These are phyloP conservation scores for Tolypocladium inflatum DNA, from an alignment of 2,329 filamentous ascomycete genomes.

Conservation along the genomic window DNA sequence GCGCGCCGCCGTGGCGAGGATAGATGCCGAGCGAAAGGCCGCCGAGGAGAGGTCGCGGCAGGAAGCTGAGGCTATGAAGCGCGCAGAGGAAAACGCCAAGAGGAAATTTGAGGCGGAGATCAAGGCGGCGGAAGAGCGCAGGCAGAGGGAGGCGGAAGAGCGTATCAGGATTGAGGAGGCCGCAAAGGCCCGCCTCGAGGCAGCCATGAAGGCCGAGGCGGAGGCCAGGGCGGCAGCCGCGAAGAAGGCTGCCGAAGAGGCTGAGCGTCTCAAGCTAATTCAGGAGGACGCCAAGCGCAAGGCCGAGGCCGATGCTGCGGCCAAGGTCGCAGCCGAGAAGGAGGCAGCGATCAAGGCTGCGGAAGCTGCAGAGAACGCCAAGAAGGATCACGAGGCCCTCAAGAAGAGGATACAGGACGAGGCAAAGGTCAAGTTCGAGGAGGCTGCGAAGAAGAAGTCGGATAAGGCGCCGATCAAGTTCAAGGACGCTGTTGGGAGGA, in stretches of 20 bases:
- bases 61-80: constrained; percentile 23
- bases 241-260: constrained; percentile 31
- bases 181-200: constrained; percentile 29
- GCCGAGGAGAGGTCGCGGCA: constrained; percentile 34
- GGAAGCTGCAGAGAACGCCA: constrained; percentile 35
- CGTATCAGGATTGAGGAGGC: constrained; percentile 36
- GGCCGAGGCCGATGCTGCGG: constrained; percentile 28
- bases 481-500: constrained; percentile 83
- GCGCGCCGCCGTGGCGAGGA: constrained; percentile 31
- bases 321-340: constrained; percentile 28
- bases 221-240: constrained; percentile 33
- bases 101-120: constrained; percentile 29
- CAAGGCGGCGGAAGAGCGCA: constrained; percentile 32
- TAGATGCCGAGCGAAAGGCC: constrained; percentile 32
- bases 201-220: constrained; percentile 29
- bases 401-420: constrained; percentile 48
- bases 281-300: constrained; percentile 28
- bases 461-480: constrained; percentile 74
- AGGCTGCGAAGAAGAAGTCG: constrained; percentile 39
- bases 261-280: constrained; percentile 26
- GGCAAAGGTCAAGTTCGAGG: constrained; percentile 38
- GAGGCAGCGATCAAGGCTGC: constrained; percentile 30
- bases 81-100: constrained; percentile 26
- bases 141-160: constrained; percentile 29
- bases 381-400: constrained; percentile 49